These are phyloP conservation scores for Coemansia sp. DNA, from an alignment of 192 early-diverging fungal genomes.

Conservation along the genomic window DNA sequence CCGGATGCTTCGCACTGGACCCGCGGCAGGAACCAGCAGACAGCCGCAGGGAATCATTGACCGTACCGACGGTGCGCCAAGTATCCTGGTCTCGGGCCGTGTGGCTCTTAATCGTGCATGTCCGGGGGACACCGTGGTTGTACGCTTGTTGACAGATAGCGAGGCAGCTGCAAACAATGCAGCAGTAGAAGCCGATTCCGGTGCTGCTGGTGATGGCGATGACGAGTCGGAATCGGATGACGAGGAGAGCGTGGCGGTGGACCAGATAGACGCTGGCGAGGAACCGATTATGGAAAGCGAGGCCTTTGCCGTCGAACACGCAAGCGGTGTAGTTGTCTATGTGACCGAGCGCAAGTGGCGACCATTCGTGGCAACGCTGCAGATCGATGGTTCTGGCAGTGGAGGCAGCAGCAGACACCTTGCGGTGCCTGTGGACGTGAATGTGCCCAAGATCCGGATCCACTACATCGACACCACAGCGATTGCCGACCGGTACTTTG, in stretches of 20 bases:
- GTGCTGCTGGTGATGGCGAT: conserved; percentile 1
- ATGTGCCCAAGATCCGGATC: conserved; percentile 76
- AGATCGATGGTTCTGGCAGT: conserved; percentile 54
- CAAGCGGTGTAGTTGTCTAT: conserved; percentile 59
- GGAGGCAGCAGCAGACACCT: conserved; percentile 60
- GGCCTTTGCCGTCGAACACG: neutral
- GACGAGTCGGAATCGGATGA: neutral
- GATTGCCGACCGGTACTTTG: conserved; percentile 65
- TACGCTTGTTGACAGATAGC: conserved; percentile 54
- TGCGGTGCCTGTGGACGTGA: conserved; percentile 65
- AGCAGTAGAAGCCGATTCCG: neutral
- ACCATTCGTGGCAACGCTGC: conserved; percentile 74
- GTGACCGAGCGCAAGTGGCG: conserved; percentile 70
- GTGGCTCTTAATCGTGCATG: conserved; percentile 52
- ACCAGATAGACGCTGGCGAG: conserved; percentile 33
- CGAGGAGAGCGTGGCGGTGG: conserved; percentile 11
- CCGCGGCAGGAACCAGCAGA: conserved; percentile 8
- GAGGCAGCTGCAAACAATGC: neutral
- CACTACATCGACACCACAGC: conserved; percentile 61
- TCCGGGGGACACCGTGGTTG: conserved; percentile 67
- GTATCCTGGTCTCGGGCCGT: conserved; percentile 65
- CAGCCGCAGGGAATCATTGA: conserved; percentile 32
- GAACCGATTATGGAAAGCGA: conserved; percentile 17
- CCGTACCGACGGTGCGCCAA: conserved; percentile 46
- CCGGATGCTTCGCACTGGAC: conserved; percentile 17